These are phyloP conservation scores for Catharanthus roseus DNA, from an alignment of 257 asterid genomes.

Conservation along the genomic window DNA sequence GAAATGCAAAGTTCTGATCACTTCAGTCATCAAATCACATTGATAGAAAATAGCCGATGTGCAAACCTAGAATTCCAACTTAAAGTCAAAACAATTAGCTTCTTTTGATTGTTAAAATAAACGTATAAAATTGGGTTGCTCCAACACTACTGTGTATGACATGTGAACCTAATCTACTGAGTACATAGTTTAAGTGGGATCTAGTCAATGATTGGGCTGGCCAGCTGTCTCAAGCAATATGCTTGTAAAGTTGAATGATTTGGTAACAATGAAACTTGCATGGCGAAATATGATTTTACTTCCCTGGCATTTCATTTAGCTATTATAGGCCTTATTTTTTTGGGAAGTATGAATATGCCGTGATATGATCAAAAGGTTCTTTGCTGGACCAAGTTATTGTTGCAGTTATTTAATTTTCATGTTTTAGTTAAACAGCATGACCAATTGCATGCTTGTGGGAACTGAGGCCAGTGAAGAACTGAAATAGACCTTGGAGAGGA, in stretches of 20 bases:
- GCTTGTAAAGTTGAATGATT: background rate
- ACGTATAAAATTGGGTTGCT: background rate
- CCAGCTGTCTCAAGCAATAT: background rate
- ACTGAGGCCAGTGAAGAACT: background rate
- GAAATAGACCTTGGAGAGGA: background rate
- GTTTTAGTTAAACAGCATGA: background rate
- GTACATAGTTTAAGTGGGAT: background rate
- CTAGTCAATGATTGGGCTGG: background rate
- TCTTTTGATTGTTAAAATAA: background rate
- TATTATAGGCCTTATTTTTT: background rate
- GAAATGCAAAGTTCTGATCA: background rate
- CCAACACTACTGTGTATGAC: background rate
- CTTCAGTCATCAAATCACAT: background rate
- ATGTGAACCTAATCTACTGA: background rate
- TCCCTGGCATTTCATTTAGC: background rate
- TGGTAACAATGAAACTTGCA: background rate
- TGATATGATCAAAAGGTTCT: background rate
- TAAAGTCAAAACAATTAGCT: background rate
- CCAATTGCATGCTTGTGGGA: background rate
- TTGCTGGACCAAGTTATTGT: background rate
- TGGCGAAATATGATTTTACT: background rate
- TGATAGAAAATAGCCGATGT: background rate
- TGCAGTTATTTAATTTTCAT: background rate
- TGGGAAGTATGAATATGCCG: background rate
- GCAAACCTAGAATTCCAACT: background rate